These are phyloP conservation scores for Eucalyptus coolabah DNA, from an alignment of 345 rosid genomes.

Conservation along the genomic window DNA sequence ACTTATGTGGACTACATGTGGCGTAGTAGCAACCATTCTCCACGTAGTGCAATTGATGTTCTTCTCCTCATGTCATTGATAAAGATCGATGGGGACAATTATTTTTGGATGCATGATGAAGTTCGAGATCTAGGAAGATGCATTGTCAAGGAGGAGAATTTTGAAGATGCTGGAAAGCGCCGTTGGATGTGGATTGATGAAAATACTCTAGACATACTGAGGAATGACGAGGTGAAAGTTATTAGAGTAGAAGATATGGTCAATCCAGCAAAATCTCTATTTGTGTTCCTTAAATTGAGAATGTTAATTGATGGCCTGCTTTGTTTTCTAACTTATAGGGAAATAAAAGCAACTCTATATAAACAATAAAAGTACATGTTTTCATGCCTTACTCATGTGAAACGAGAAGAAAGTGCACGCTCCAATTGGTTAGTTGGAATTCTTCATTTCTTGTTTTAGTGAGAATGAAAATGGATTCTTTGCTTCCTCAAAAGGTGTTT, in stretches of 20 bases:
- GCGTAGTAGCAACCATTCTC: not conserved
- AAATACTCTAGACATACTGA: not conserved
- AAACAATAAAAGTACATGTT: not conserved
- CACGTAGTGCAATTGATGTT: fast-evolving
- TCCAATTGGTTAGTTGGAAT: not conserved
- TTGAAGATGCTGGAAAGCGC: not conserved
- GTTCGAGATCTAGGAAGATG: not conserved
- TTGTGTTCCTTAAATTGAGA: not conserved
- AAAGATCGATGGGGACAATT: fast-evolving
- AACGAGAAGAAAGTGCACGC: not conserved
- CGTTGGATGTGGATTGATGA: not conserved
- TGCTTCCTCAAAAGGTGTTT: not conserved
- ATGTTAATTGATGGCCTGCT: not conserved
- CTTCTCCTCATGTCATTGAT: not conserved
- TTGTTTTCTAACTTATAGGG: not conserved
- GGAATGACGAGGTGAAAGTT: not conserved
- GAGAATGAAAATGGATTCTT: not conserved
- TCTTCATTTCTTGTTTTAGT: no score
- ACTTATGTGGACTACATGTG: not conserved
- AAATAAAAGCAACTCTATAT: not conserved
- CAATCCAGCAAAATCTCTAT: not conserved
- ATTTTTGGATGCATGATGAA: not conserved
- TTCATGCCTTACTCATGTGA: not conserved
- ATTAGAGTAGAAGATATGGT: not conserved
- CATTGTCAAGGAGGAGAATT: not conserved